These are phyloP conservation scores for Ascochyta viciae-villosae DNA, from an alignment of 2,329 filamentous ascomycete species.

Conservation along the genomic window DNA sequence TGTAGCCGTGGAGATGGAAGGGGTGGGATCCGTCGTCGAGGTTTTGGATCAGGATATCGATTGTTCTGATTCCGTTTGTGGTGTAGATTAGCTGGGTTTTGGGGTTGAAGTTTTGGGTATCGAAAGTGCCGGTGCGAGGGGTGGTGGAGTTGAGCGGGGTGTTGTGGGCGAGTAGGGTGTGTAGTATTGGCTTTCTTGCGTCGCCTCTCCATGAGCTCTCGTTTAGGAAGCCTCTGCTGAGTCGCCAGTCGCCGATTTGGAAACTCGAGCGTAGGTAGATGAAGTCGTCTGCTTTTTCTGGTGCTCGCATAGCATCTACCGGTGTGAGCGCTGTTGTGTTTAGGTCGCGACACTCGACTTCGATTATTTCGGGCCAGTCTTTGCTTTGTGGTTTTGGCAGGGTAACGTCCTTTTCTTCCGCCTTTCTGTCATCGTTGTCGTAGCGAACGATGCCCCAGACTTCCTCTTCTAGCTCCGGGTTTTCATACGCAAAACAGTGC, in stretches of 20 bases:
- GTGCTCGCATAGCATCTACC: conserved; percentile 52
- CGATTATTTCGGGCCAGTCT: conserved; percentile 59
- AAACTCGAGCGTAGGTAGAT: conserved; percentile 66
- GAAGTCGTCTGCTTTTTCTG: conserved; percentile 57
- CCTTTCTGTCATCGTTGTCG: conserved; percentile 1
- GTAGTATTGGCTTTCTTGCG: conserved; percentile 57
- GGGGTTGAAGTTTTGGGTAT: conserved; percentile 14
- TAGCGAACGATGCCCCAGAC: conserved; percentile 61
- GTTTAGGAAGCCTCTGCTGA: conserved; percentile 67
- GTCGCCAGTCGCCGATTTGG: conserved; percentile 65
- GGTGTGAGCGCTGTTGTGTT: conserved; percentile 57
- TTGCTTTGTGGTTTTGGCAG: conserved; percentile 48
- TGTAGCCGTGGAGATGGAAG: conserved; percentile 62
- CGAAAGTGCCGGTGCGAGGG: neutral
- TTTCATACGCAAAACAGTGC: conserved; percentile 64
- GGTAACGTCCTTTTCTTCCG: neutral
- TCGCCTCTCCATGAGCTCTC: conserved; percentile 61
- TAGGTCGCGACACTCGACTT: conserved; percentile 61
- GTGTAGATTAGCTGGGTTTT: conserved; percentile 47
- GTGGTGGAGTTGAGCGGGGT: conserved; percentile 29
- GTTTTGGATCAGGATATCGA: conserved; percentile 49
- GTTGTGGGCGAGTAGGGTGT: conserved; percentile 57
- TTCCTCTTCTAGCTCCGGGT: conserved; percentile 55
- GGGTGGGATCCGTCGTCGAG: conserved; percentile 52
- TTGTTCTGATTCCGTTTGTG: conserved; percentile 43